Base-by-base conservation (phyloP, 2,329 filamentous ascomycete genomes). In the Ophiostoma tasmaniense region DNA sequence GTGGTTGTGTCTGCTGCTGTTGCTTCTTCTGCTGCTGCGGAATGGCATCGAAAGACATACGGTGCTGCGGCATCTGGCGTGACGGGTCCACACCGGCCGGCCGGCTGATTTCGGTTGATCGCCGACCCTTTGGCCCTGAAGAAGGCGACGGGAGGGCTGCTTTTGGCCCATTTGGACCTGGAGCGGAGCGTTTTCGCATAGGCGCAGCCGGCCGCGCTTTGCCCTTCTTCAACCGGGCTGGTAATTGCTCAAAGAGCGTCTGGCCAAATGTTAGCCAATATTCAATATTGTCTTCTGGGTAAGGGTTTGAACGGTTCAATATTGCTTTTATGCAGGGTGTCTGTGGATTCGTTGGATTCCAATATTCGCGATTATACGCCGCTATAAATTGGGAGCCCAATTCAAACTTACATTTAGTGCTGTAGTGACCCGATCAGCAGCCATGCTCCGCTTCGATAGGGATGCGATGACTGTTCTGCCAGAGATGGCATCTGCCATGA, bases 191-290 rank as follows among this genome's bases (percentile, higher is more conserved):
- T 75, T 89, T 89, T 75, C 84, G 87, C 13, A 80, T 84, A 67
- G 78, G 70, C 13, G 78, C 30, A 0, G 75, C 73, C 20, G 78
- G 76, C 64, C 76, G 80, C 62, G 76, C 74, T 70, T 78, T 80
- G 66, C 75, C 78, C 69, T 79, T 85, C 74, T 88, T 89, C 42
- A 96, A 81, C 69, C 85, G 85, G 66, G 90, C 89, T 0, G 93
- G 92, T 0, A 98, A 79, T 75, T 93, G 87, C 71, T 95, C 91
- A 76, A 98, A 97, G 8, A 97, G 83, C 66, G 84, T 83, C 91
- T 95, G 17, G 35, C n/a, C 1, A 22, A 22, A 22, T 10, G 61
- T 64, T 14, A 37, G 61, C 55, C n/a, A 55, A 17, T 17, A 55
- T 25, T 55, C 50, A 25, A 55, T 25, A 55, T 13, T 3, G n/a